These are phyloP conservation scores for Camellia japonica DNA, from an alignment of 148 eudicot genomes.

Conservation along the genomic window DNA sequence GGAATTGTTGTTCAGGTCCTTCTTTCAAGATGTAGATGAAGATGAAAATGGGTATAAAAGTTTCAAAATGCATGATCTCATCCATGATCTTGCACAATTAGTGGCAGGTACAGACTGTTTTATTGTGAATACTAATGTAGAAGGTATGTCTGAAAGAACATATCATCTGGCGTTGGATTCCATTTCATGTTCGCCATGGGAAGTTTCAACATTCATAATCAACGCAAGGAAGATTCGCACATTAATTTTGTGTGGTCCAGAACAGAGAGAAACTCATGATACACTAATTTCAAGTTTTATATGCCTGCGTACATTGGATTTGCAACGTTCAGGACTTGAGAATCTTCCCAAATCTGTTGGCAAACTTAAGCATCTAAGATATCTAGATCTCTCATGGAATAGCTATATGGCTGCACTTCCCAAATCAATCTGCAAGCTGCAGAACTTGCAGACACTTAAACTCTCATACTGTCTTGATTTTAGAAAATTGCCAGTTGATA, in stretches of 20 bases:
- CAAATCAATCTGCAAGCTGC: conserved; percentile 25
- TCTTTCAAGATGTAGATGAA: conserved; percentile 26
- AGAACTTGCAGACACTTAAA: conserved; percentile 28
- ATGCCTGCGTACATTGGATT: conserved; percentile 29
- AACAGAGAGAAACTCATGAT: neutral
- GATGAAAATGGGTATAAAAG: conserved; percentile 12
- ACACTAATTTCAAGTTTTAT: conserved; percentile 7
- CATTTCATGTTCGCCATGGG: neutral
- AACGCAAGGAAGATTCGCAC: conserved; percentile 13
- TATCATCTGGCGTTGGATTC: conserved; percentile 20
- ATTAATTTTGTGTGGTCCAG: neutral
- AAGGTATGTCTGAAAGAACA: neutral
- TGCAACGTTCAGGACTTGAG: neutral
- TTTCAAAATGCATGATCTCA: conserved; percentile 42
- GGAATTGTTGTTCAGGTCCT: conserved; percentile 24
- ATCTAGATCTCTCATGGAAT: conserved; percentile 26
- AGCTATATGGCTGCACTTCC: conserved; percentile 10
- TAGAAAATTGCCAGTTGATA: conserved; percentile 12
- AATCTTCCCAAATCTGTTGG: conserved; percentile 24
- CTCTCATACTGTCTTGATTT: neutral
- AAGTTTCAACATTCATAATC: neutral
- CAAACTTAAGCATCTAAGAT: conserved; percentile 34
- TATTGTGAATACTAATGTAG: neutral
- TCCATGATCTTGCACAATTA: conserved; percentile 43
- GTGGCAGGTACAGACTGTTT: conserved; percentile 24